Evolutionary conservation across 805 yeast genomes (phyloP).

Genomic region (Yamadazyma sp.): DNA sequence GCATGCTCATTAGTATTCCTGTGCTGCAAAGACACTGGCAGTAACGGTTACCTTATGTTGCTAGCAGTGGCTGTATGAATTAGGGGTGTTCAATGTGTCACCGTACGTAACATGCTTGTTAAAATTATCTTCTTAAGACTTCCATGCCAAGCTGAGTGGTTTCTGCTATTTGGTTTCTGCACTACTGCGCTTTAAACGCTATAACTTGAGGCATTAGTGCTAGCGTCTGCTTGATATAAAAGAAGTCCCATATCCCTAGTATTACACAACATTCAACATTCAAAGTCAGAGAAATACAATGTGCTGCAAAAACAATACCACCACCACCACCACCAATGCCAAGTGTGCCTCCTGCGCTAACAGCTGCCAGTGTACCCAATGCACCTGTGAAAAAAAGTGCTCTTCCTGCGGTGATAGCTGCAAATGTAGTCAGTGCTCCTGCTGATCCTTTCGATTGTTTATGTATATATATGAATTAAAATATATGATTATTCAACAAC

Average conservation of each 20-base stretch:
- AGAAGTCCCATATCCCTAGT: neutral
- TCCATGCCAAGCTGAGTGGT: too few species aligned
- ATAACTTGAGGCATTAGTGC: neutral
- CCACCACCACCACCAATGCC: too few species aligned
- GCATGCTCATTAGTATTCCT: neutral
- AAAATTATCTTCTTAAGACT: too few species aligned
- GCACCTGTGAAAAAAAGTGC: constrained; percentile 1
- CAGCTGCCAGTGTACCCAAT: constrained; percentile 1
- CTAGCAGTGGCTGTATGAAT: too few species aligned
- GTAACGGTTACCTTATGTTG: too few species aligned
- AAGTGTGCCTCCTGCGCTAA: neutral
- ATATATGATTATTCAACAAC: neutral
- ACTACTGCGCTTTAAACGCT: too few species aligned
- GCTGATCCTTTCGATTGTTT: too few species aligned
- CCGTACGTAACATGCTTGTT: too few species aligned
- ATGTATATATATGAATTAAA: too few species aligned
- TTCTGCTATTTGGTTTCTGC: too few species aligned
- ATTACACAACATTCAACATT: neutral
- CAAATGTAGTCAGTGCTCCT: constrained; percentile 3
- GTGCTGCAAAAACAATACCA: constrained; percentile 2
- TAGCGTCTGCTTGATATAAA: neutral
- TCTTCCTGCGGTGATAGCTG: constrained; percentile 5
- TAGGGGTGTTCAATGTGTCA: too few species aligned
- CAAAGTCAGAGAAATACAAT: constrained; percentile 1
- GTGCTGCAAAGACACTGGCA: too few species aligned